Evolutionary conservation across 176 grass and related monocot genomes (phyloP).

Genomic region (Leersia perrieri): DNA sequence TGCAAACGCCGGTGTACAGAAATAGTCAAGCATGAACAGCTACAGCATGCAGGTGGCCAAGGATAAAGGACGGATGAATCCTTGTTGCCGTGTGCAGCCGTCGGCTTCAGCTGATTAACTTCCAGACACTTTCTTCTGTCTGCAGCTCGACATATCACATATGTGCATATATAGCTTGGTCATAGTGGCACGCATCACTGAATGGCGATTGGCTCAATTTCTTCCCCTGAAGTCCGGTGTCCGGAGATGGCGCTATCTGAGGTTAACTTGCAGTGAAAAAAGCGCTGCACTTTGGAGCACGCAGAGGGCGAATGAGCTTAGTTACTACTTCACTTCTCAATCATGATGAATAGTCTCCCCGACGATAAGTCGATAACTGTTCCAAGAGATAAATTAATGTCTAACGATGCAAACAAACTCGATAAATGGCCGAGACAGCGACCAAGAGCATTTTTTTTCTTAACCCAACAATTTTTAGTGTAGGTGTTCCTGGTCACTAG

Average conservation of each 20-base stretch:
- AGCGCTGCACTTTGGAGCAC: neutral
- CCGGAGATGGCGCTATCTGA: too few relatives aligned
- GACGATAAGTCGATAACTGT: neutral
- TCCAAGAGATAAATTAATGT: neutral
- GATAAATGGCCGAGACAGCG: too few relatives aligned
- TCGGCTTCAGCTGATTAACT: neutral
- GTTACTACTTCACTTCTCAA: neutral
- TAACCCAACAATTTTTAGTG: too few relatives aligned
- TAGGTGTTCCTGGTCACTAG: too few relatives aligned
- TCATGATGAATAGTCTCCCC: neutral
- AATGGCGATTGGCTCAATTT: too few relatives aligned
- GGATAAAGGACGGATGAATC: neutral
- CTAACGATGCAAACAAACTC: neutral
- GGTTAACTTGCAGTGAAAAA: too few relatives aligned
- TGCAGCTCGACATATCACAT: too few relatives aligned
- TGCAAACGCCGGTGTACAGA: neutral
- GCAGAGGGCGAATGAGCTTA: neutral
- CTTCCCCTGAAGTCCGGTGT: too few relatives aligned
- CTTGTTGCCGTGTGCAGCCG: neutral
- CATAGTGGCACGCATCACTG: too few relatives aligned
- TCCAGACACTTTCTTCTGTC: neutral
- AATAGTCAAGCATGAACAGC: neutral
- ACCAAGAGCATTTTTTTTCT: neutral
- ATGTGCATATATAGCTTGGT: too few relatives aligned
- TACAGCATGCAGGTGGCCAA: neutral